Percentiles rank a stretch among this genome's conserved stretches.
Evolutionary conservation across 2,329 filamentous ascomycete species (phyloP).

Genomic region (Fusarium coicis): DNA sequence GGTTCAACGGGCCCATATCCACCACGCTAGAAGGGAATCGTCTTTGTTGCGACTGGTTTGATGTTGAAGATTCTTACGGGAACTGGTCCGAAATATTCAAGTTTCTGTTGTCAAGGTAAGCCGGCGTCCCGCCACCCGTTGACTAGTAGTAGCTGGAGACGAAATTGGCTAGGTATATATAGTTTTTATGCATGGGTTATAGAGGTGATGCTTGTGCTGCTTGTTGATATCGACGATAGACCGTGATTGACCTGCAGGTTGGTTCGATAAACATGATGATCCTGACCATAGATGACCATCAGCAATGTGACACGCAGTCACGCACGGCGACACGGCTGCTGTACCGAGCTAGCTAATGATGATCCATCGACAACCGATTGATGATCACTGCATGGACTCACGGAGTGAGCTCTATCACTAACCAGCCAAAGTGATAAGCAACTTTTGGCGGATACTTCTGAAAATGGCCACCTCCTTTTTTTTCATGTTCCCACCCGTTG

Average conservation of each 20-base stretch:
- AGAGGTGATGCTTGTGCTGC: background rate
- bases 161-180: background rate
- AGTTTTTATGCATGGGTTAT: background rate
- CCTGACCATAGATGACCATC: background rate
- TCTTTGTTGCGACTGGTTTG: slow-evolving; percentile 3
- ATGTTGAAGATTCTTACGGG: background rate
- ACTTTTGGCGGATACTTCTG: background rate
- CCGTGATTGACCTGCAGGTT: slow-evolving; percentile 5
- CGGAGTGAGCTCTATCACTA: background rate
- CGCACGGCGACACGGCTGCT: background rate
- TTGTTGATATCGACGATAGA: background rate
- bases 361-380: slow-evolving; percentile 15
- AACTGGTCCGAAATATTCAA: background rate
- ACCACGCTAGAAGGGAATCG: slow-evolving; percentile 9
- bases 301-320: background rate
- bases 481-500: slow-evolving; percentile 19
- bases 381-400: slow-evolving; percentile 13
- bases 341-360: slow-evolving; percentile 2
- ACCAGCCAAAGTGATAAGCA: slow-evolving; percentile 3
- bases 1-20: slow-evolving; percentile 4
- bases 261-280: background rate
- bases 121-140: slow-evolving; percentile 37
- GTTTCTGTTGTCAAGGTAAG: slow-evolving; percentile 24
- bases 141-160: slow-evolving; percentile 12
- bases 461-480: slow-evolving; percentile 40